Percentiles rank a stretch among this genome's conserved stretches.
These are phyloP conservation scores for Pythium myriotylum DNA, from an alignment of 352 stramenopile species.

Conservation along the genomic window DNA sequence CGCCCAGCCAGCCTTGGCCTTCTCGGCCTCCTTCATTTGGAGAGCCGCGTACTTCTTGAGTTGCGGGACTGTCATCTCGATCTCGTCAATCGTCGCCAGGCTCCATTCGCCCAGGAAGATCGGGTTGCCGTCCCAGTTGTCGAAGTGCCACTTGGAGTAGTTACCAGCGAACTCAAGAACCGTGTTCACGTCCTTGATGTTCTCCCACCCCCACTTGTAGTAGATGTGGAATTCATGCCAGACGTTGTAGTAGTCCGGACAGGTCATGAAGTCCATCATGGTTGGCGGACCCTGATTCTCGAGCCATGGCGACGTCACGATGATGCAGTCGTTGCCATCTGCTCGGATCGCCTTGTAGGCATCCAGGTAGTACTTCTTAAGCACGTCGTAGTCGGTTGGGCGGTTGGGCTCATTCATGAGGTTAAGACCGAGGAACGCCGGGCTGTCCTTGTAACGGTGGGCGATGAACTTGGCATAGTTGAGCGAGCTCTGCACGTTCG, in stretches of 20 bases:
- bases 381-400: slow-evolving; percentile 11
- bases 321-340: slow-evolving; percentile 46
- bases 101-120: slow-evolving; percentile 64
- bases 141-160: slow-evolving; percentile 3
- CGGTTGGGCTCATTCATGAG: slow-evolving; percentile 59
- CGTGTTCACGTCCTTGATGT: slow-evolving; percentile 22
- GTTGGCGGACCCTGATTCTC: slow-evolving; percentile 32
- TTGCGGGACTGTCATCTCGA: slow-evolving; percentile 21
- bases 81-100: slow-evolving; percentile 30
- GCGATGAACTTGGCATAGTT: slow-evolving; percentile 47
- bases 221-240: slow-evolving; percentile 67
- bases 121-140: slow-evolving; percentile 32
- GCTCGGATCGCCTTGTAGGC: slow-evolving; percentile 47
- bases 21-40: slow-evolving; percentile 30
- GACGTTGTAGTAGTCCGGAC: slow-evolving; percentile 46
- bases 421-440: slow-evolving; percentile 52
- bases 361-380: slow-evolving; percentile 44
- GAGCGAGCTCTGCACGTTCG: slow-evolving; percentile 41
- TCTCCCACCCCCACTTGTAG: slow-evolving; percentile 44
- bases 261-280: slow-evolving; percentile 36
- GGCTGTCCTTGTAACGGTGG: slow-evolving; percentile 40
- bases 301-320: slow-evolving; percentile 45
- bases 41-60: slow-evolving; percentile 13
- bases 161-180: slow-evolving; percentile 10
- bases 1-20: slow-evolving; percentile 7